A percentile compares a stretch with the other conserved stretches of the same genome.
phyloP scores from a whole-genome alignment of 352 stramenopile genomes.

The Pythium sp. region DNA sequence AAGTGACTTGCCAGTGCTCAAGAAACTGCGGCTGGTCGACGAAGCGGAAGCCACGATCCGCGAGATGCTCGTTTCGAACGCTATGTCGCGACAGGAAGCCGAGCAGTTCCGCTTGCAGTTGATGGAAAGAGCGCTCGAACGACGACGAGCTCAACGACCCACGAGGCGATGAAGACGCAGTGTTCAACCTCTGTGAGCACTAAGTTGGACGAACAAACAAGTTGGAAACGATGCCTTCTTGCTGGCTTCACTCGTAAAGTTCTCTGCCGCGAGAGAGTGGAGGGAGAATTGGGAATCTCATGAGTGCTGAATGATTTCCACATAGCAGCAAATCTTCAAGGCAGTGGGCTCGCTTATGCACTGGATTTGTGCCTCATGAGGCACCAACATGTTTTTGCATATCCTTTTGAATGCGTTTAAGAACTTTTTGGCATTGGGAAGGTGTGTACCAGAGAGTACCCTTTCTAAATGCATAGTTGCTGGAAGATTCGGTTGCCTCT shows the following conservation, averaged over 20 bases:
- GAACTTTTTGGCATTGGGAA: neutral
- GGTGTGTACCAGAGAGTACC: neutral
- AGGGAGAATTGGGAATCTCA: neutral
- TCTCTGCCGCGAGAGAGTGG: neutral
- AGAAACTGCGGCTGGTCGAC: conserved; percentile 17
- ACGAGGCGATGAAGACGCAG: neutral
- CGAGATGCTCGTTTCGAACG: conserved; percentile 16
- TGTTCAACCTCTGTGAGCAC: conserved; percentile 15
- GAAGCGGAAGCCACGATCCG: conserved; percentile 14
- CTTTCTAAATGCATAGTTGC: neutral
- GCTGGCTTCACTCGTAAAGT: neutral
- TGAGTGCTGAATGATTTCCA: neutral
- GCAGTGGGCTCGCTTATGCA: neutral
- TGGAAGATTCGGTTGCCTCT: neutral
- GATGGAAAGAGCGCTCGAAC: conserved; percentile 25
- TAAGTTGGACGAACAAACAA: neutral
- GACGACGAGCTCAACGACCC: neutral
- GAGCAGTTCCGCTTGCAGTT: conserved; percentile 22
- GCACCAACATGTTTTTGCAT: neutral
- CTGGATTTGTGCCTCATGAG: neutral
- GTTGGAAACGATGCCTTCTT: too few relatives aligned
- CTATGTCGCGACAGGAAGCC: conserved; percentile 23
- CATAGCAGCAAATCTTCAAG: neutral
- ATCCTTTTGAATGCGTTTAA: neutral
- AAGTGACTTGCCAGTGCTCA: conserved; percentile 1